Base-by-base conservation (phyloP, 2,329 filamentous ascomycete genomes). In the Aureobasidium namibiae region DNA sequence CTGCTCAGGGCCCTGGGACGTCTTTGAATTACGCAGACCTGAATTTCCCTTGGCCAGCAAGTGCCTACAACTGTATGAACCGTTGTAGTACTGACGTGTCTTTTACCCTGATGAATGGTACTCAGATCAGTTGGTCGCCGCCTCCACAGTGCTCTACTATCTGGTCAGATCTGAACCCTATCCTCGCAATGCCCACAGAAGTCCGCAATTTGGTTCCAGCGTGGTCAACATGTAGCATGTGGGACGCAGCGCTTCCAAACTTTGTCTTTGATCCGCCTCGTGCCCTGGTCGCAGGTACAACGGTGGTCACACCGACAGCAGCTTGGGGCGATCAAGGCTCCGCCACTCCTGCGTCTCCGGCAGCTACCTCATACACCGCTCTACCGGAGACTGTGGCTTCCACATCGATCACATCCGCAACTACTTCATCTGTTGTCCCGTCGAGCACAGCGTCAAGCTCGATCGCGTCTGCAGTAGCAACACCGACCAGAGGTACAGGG, bases 41-140 rank as follows among this genome's bases (percentile, higher is more conserved):
- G 5, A 66, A 67, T 10, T 67, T 62, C 60, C 65, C 67, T 36
- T 65, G 67, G 4, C 54, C 65, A 10, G 65, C 64, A 4, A 65
- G 61, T 26, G 67, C 65, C 4, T 67, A 66, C 52, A 61, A 29
- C 14, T 67, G 66, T 42, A 65, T 65, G 56, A 39, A 56, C 14
- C 41, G 56, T 21, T 61, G 60, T 29, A 26, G 38, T 26, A 50
- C 39, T 10, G 53, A 42, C 33, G 5, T 46, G 26, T 41, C 36
- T 4, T 45, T 23, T 7, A 60, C 38, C 9, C 11, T 41, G 10
- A 41, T 31, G n/a, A 60, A 56, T n/a, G 49, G 52, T 1, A 56
- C 50, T 0, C 33, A 8, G 11, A 29, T 33, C 18, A n/a, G n/a
- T 10, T 46, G 18, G 13, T 54, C 46, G 2, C n/a, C 49, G 6